Evolutionary conservation across 345 rosid species (phyloP).

Genomic region (Gossypium herbaceum): DNA sequence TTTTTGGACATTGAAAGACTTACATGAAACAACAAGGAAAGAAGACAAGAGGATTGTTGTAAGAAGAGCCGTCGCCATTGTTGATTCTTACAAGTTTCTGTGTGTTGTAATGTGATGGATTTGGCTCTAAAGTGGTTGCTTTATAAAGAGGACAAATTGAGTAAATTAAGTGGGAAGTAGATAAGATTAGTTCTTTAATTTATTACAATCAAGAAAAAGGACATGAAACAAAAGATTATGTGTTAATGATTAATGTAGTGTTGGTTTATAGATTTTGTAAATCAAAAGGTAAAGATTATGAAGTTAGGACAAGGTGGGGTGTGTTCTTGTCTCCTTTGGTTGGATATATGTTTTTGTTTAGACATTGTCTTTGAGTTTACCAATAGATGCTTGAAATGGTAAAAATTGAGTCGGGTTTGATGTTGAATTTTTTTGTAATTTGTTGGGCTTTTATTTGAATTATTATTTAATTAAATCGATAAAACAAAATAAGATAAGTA

Average conservation of each 20-base stretch:
- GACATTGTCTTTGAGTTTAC: too few relatives aligned
- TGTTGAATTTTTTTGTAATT: too few relatives aligned
- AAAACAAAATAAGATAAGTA: too few relatives aligned
- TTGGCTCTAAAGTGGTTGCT: neutral
- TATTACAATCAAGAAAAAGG: conserved; percentile 6
- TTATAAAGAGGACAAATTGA: neutral
- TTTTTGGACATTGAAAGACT: neutral
- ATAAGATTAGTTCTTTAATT: conserved; percentile 8
- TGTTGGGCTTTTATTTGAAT: too few relatives aligned
- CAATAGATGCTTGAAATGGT: too few relatives aligned
- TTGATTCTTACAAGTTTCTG: neutral
- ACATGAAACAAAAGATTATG: neutral
- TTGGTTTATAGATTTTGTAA: neutral
- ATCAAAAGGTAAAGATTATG: conserved; percentile 12
- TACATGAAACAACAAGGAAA: neutral
- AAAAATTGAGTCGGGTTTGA: too few relatives aligned
- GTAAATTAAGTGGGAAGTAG: conserved; percentile 10
- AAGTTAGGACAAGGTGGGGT: neutral
- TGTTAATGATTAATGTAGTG: neutral
- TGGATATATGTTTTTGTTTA: neutral
- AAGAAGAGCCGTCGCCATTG: conserved; percentile 11
- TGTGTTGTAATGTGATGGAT: neutral
- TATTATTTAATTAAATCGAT: too few relatives aligned
- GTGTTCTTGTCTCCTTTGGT: neutral
- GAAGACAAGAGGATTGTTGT: neutral